phyloP scores from a whole-genome alignment of 768 basidiomycete genomes.

The Strobilomyces echinocephalus region DNA sequence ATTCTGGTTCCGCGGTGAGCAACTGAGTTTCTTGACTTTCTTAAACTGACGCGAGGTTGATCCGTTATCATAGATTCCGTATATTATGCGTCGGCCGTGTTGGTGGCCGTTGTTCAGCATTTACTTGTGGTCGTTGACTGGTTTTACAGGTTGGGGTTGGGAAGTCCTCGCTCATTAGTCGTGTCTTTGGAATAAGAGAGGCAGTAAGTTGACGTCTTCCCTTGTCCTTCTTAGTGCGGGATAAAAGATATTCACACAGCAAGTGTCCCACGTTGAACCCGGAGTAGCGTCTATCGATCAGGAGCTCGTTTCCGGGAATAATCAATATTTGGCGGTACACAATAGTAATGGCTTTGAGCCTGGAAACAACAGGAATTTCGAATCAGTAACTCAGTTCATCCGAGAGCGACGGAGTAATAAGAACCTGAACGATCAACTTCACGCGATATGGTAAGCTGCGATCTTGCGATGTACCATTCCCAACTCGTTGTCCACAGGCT shows the following conservation, averaged over 20 bases:
- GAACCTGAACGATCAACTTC: neutral
- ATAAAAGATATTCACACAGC: neutral
- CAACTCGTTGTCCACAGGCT: neutral
- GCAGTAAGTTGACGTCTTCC: neutral
- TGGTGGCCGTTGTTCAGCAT: neutral
- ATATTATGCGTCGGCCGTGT: neutral
- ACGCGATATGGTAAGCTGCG: no score
- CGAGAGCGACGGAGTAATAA: neutral
- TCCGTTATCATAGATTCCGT: neutral
- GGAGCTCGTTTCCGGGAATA: slow-evolving; percentile 5
- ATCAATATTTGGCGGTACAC: neutral
- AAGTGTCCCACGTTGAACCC: neutral
- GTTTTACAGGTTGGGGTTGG: neutral
- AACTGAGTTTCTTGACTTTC: neutral
- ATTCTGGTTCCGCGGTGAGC: neutral
- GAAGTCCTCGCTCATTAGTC: neutral
- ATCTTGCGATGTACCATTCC: neutral
- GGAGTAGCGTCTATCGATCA: slow-evolving; percentile 4
- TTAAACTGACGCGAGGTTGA: neutral
- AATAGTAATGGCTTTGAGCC: slow-evolving; percentile 4
- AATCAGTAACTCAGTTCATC: neutral
- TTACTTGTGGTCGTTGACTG: neutral
- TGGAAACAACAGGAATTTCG: neutral
- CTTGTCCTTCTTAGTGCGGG: neutral
- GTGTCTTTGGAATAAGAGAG: neutral